These are phyloP conservation scores for Tripidium arundinaceum DNA, from an alignment of 202 grass and related monocot species.

Conservation along the genomic window DNA sequence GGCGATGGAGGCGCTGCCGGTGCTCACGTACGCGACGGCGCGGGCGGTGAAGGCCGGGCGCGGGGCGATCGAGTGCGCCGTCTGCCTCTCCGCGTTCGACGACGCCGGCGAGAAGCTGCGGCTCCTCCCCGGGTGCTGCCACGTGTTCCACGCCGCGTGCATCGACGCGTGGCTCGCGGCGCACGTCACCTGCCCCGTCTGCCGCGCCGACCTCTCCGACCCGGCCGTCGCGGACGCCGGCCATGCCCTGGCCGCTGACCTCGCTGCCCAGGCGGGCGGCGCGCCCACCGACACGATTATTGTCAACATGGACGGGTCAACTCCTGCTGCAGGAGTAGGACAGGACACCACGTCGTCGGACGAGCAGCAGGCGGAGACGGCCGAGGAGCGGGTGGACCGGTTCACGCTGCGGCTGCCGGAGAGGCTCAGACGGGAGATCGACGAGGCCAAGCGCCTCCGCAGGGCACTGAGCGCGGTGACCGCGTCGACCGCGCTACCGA, in stretches of 20 bases:
- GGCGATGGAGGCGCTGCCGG: conserved; percentile 64
- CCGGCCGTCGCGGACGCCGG: conserved; percentile 47
- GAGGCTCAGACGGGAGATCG: conserved; percentile 49
- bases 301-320: conserved; percentile 26
- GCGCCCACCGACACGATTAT: background rate
- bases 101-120: conserved; percentile 69
- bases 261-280: background rate
- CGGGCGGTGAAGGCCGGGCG: conserved; percentile 49
- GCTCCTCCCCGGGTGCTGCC: conserved; percentile 69
- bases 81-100: conserved; percentile 72
- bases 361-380: conserved; percentile 30
- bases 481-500: background rate
- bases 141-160: conserved; percentile 83
- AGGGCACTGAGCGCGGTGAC: conserved; percentile 57
- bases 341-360: background rate
- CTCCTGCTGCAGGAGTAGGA: background rate
- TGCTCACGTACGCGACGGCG: conserved; percentile 61
- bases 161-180: conserved; percentile 76
- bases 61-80: conserved; percentile 64
- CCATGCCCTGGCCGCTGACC: conserved; percentile 42
- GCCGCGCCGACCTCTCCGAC: conserved; percentile 79
- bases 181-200: conserved; percentile 87
- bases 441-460: conserved; percentile 45
- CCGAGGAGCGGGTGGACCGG: conserved; percentile 52
- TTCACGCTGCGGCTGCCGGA: conserved; percentile 70